Base-by-base conservation (phyloP, 1,284 basidiomycete genomes). In the Anthracocystis walkeri region DNA sequence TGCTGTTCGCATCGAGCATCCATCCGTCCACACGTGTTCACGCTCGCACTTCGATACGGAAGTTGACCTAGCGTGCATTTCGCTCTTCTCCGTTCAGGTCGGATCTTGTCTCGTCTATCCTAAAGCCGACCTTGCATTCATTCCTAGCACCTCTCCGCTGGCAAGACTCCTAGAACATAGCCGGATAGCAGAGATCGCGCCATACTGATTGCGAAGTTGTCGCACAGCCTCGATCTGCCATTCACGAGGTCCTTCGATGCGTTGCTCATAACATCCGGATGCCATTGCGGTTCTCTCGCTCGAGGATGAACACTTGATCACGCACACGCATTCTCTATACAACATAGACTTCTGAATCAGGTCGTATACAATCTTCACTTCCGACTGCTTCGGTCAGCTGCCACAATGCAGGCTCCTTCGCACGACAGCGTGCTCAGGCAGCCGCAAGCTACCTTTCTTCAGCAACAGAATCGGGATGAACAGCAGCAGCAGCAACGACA, bases 381-480 rank as follows among this genome's bases (percentile, higher is more conserved):
- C 31, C 20, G 59, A 33, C 41, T 46, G 35, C 1, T 16, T 18
- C 20, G 45, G 45, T 53, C 52, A 48, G 8, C 31, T 40, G 58
- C 58, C 25, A 65, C 16, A 27, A 72, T 72, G 68, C 63, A 71
- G 68, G 55, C 7, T 58, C 52, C 63, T 41, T 40, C 62, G n/a
- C 62, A 57, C 25, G 56, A 62, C 59, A 56, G 29, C 59, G 42
- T 65, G 64, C 52, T 66, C 38, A 7, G 35, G n/a, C 31, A 45
- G 6, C 53, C 45, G 11, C 50, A 41, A 18, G 25, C 51, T 25
- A 38, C 38, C 35, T 38, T 44, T 31, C 51, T 63, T 14, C 49
- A 33, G 11, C 49, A 58, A 10, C 64, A 52, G 7, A 27, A 23
- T 23, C 27, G 31, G 12, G 56, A 57, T 29, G 59, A 66, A 12